Evolutionary conservation across 805 yeast species (phyloP).

Genomic region (Cyberlindnera mississippiensis): DNA sequence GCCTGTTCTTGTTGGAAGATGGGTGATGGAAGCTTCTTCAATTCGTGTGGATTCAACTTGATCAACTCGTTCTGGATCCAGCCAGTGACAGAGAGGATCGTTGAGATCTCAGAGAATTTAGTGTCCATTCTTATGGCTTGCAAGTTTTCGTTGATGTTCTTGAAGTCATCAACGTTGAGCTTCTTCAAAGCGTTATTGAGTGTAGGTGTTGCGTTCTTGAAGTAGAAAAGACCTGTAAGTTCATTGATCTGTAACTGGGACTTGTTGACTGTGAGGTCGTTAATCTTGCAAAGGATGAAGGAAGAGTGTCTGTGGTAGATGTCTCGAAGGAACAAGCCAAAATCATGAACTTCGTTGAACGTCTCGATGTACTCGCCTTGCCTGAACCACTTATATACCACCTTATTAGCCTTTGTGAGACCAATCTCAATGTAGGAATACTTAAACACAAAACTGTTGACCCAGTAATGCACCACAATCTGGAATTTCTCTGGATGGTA

Average conservation of each 20-base stretch:
- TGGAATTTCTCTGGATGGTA: constrained; percentile 51
- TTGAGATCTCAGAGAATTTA: constrained; percentile 42
- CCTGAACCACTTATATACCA: constrained; percentile 60
- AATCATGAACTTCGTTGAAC: constrained; percentile 31
- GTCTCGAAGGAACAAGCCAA: constrained; percentile 35
- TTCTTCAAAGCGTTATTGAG: constrained; percentile 22
- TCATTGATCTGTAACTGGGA: constrained; percentile 29
- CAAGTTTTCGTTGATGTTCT: constrained; percentile 23
- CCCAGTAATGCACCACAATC: constrained; percentile 65
- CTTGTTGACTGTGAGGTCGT: constrained; percentile 27
- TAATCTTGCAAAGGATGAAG: constrained; percentile 31
- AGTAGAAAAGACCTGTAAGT: constrained; percentile 36
- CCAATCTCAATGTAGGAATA: constrained; percentile 61
- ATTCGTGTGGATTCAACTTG: constrained; percentile 45
- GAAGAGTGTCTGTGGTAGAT: constrained; percentile 40
- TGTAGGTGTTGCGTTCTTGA: constrained; percentile 41
- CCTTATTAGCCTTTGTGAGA: constrained; percentile 40
- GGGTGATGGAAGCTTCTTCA: constrained; percentile 26
- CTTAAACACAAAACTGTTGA: constrained; percentile 41
- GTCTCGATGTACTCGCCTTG: constrained; percentile 44
- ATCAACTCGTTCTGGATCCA: constrained; percentile 64
- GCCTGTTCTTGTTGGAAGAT: constrained; percentile 3
- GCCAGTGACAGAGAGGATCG: constrained; percentile 58
- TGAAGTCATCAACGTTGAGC: constrained; percentile 26
- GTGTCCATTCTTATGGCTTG: constrained; percentile 17